Conservation (phyloP, 164 flowering plant species). For the Vitis vinifera region ASM3070453v1 NC_081806.1:1778001-1778500, state of each 20-base stretch:
- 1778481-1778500: too few species aligned
- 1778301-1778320: constrained; percentile 10
- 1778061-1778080: constrained; percentile 17
- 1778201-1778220: too few species aligned
- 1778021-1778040: constrained; percentile 14
- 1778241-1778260: constrained; percentile 11
- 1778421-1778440: too few species aligned
- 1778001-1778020: constrained; percentile 27
- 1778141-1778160: constrained; percentile 3
- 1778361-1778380: too few species aligned
- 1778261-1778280: constrained; percentile 16
- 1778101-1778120: constrained; percentile 25
- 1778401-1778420: too few species aligned
- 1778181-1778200: too few species aligned
- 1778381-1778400: too few species aligned
- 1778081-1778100: constrained; percentile 18
- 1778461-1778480: too few species aligned
- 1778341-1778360: constrained; percentile 11
- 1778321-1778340: constrained; percentile 11
- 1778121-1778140: constrained; percentile 25
- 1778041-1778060: constrained; percentile 23
- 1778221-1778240: neutral
- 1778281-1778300: neutral
- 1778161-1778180: too few species aligned
- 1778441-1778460: too few species aligned